Evolutionary conservation across 441 rosid genomes (phyloP).

Genomic region (Jatropha podagrica): DNA sequence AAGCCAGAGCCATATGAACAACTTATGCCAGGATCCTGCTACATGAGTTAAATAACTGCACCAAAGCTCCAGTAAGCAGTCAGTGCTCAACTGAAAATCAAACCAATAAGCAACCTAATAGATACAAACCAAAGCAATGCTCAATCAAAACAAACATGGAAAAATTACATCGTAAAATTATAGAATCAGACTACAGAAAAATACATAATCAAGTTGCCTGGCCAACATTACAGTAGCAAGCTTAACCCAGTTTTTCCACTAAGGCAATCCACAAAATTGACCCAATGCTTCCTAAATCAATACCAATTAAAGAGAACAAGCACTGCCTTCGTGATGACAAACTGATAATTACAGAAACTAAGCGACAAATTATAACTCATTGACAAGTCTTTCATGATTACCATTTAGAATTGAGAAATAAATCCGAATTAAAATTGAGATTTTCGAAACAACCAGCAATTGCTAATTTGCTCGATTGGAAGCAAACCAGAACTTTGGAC

Average conservation of each 20-base stretch:
- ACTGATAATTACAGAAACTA: not conserved
- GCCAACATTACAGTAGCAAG: not conserved
- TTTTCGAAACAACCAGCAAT: not conserved
- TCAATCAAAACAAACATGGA: not conserved
- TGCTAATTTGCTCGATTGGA: not conserved
- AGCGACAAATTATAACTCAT: not conserved
- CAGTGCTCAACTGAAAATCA: not conserved
- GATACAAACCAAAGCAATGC: not conserved
- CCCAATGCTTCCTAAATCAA: not conserved
- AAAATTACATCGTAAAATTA: constrained; percentile 1
- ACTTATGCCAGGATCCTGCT: not conserved
- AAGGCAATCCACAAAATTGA: not conserved
- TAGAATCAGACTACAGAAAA: not conserved
- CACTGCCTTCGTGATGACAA: not conserved
- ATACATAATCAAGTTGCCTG: not conserved
- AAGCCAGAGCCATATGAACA: not conserved
- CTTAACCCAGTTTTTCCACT: not conserved
- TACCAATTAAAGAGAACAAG: not conserved
- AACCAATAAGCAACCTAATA: not conserved
- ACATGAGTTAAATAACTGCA: not conserved
- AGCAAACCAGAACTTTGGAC: not conserved
- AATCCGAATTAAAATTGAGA: not conserved
- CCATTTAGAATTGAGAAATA: not conserved
- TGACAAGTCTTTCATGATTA: not conserved
- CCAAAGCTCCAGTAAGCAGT: not conserved